Percentiles rank a stretch among this genome's conserved stretches.
Conservation (phyloP, 73 alveolate genomes). For the Symbiodinium natans region DNA sequence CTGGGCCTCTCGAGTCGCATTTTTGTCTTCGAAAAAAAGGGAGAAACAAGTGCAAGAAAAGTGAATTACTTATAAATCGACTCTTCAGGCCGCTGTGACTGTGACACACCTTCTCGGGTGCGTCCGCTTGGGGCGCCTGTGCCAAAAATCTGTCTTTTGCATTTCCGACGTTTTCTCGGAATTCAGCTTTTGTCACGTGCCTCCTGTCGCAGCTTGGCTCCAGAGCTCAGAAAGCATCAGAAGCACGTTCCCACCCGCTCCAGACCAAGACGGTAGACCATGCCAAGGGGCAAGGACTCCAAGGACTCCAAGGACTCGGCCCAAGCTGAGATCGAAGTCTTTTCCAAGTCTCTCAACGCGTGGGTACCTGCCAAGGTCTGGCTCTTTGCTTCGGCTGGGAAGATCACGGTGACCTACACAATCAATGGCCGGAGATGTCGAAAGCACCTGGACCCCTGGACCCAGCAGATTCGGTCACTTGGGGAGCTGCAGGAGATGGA, state of each 20-base stretch:
- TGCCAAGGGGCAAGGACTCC: too few species aligned
- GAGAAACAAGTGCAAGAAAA: too few species aligned
- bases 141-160: too few species aligned
- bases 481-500: background rate
- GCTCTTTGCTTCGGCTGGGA: constrained; percentile 60
- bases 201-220: too few species aligned
- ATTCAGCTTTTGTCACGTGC: too few species aligned
- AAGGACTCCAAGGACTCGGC: background rate
- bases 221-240: background rate
- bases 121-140: too few species aligned
- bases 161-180: too few species aligned
- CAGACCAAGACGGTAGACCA: background rate
- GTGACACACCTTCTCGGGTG: too few species aligned
- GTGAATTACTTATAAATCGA: too few species aligned
- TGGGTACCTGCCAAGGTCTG: constrained; percentile 61
- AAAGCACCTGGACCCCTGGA: constrained; percentile 63
- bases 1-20: too few species aligned
- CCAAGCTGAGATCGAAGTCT: constrained; percentile 42
- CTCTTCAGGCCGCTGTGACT: too few species aligned
- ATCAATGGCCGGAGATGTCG: constrained; percentile 64
- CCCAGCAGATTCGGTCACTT: constrained; percentile 19
- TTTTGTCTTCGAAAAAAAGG: too few species aligned
- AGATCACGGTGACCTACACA: constrained; percentile 44
- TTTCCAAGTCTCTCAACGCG: constrained; percentile 48
- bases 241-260: background rate